These are phyloP conservation scores for Yamadazyma kanchanaburiensis DNA, from an alignment of 1,139 yeast genomes.

Conservation along the genomic window DNA sequence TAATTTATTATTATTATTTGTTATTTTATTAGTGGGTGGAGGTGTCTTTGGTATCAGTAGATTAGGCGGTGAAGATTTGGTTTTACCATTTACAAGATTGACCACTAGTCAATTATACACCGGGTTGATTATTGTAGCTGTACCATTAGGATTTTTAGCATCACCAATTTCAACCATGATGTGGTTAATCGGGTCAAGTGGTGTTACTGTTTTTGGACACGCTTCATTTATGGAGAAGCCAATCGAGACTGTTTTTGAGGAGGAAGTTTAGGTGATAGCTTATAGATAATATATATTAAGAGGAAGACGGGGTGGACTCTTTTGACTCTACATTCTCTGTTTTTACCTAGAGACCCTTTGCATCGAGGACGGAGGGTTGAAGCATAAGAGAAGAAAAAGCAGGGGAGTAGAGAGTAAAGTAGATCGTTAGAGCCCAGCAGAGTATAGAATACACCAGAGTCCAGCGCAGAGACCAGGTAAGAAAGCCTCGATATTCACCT, in stretches of 20 bases:
- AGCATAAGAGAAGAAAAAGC: too few species aligned
- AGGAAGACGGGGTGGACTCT: too few species aligned
- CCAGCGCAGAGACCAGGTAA: too few species aligned
- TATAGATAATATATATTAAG: neutral
- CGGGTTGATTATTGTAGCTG: slow-evolving; percentile 69
- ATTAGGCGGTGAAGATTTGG: slow-evolving; percentile 79
- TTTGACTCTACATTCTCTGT: too few species aligned
- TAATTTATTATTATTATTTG: slow-evolving; percentile 79
- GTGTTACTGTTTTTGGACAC: slow-evolving; percentile 83
- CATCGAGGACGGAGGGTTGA: too few species aligned
- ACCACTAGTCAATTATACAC: slow-evolving; percentile 88
- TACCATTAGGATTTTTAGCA: slow-evolving; percentile 90
- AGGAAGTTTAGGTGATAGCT: slow-evolving; percentile 44
- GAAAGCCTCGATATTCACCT: too few species aligned
- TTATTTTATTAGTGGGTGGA: slow-evolving; percentile 60
- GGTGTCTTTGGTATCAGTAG: slow-evolving; percentile 79
- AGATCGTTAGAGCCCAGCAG: too few species aligned
- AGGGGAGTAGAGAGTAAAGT: too few species aligned
- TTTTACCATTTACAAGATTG: slow-evolving; percentile 62
- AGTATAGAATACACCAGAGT: too few species aligned
- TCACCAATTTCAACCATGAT: slow-evolving; percentile 90
- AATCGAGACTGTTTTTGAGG: slow-evolving; percentile 95
- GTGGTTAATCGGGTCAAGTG: slow-evolving; percentile 97
- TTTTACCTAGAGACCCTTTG: too few species aligned
- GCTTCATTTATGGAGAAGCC: slow-evolving; percentile 97